Conservation (phyloP, 192 early-diverging fungal species). For the Diversispora eburnea region DNA sequence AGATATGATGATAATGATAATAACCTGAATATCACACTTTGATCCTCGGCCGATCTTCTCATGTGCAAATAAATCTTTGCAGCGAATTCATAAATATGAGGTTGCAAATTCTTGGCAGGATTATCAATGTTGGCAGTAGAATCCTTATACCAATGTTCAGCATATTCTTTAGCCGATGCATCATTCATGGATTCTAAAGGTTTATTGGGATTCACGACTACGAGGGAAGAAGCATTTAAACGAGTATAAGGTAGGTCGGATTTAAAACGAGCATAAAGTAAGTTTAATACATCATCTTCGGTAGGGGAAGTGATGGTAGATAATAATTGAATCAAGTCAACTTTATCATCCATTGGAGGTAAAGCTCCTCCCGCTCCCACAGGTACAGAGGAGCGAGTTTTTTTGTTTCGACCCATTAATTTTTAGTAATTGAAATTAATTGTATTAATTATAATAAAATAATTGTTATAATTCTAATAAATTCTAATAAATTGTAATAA, state of each 20-base stretch:
- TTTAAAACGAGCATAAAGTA: conserved; percentile 46
- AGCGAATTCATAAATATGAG: conserved; percentile 68
- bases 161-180: conserved; percentile 46
- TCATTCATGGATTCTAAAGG: conserved; percentile 43
- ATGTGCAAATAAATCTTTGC: conserved; percentile 68
- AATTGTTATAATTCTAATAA: too few species aligned
- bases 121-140: conserved; percentile 25
- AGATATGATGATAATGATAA: background rate
- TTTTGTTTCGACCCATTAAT: conserved; percentile 11
- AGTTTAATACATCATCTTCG: conserved; percentile 45
- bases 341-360: conserved; percentile 15
- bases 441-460: background rate
- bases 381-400: background rate
- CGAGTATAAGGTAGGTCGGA: conserved; percentile 51
- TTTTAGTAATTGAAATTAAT: background rate
- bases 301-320: conserved; percentile 29
- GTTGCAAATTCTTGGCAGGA: conserved; percentile 33
- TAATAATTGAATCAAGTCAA: conserved; percentile 38
- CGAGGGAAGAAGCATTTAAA: conserved; percentile 45
- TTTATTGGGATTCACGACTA: conserved; percentile 50
- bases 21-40: conserved; percentile 61
- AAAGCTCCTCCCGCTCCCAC: background rate
- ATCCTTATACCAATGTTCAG: conserved; percentile 47
- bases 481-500: too few species aligned
- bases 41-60: conserved; percentile 63